These are phyloP conservation scores for Triticum dicoccoides DNA, from an alignment of 176 grass and related monocot species.

Conservation along the genomic window DNA sequence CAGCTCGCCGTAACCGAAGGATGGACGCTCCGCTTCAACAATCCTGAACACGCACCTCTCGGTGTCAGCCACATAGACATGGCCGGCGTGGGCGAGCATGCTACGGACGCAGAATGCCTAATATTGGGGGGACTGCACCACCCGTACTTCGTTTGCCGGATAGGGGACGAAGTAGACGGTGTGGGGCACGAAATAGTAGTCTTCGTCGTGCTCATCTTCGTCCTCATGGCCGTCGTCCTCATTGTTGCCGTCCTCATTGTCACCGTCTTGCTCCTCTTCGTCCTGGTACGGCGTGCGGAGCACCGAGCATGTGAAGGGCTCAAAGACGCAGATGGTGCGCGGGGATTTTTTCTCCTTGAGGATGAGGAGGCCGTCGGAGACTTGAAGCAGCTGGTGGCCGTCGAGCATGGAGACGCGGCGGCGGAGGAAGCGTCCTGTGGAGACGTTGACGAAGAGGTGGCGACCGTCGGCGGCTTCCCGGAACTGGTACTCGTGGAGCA, in stretches of 20 bases:
- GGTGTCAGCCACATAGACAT: neutral
- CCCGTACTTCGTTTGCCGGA: neutral
- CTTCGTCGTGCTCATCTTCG: neutral
- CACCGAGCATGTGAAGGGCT: neutral
- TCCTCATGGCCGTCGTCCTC: no score
- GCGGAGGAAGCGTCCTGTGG: neutral
- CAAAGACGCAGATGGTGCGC: neutral
- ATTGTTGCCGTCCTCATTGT: no score
- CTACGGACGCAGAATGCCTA: neutral
- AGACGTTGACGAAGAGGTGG: neutral
- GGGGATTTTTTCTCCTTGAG: neutral
- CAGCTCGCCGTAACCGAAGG: neutral
- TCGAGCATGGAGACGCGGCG: neutral
- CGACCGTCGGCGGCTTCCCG: neutral
- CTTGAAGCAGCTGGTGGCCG: neutral
- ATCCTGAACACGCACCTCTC: neutral
- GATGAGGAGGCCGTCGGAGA: neutral
- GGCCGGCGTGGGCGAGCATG: neutral
- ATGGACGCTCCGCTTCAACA: neutral
- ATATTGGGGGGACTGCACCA: neutral
- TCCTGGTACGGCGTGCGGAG: neutral
- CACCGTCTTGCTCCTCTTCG: no score
- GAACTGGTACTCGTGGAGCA: neutral
- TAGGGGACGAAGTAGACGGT: neutral
- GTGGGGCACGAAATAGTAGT: neutral